Base-by-base conservation (phyloP, 1,139 yeast species). In the Pneumocystis sp. region DNA sequence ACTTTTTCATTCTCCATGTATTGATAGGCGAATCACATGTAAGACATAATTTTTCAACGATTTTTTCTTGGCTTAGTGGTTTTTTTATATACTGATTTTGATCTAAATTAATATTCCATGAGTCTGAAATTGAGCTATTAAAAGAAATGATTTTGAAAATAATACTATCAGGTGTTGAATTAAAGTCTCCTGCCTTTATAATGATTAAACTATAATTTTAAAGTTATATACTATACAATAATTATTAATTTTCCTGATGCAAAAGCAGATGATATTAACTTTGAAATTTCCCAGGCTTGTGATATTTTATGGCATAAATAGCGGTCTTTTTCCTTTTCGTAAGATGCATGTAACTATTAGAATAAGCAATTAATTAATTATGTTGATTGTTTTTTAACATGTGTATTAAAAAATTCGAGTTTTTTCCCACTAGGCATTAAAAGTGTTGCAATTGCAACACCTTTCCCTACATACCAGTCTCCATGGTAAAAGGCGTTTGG, bases 401-500 rank as follows among this genome's bases (percentile, higher is more conserved):
- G 99, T 21, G 96, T 86, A 72, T 91, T 91, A 72, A 93, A 78
- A 8, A 95, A 75, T 17, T 95, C 97, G 63, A 93, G 77, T 19
- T 86, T 89, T 25, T 80, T 75, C 19, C 80, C 79, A 1, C 76
- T 72, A 29, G 74, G 74, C 8, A 87, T 85, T 65, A 78, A 77
- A 61, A 91, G 78, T 17, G 86, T 76, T 0, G 96, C 87, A 1
- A 90, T 85, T 0, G 96, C 88, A 29, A 90, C 82, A 34, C 95
- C 82, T 74, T 93, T 93, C 1, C 99, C 99, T 34, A 95, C 99
- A 70, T 83, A 89, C 96, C 97, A 93, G 74, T 93, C 99, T 39
- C 99, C 99, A 67, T 97, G 78, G 77, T 83, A 87, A 69, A 95
- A 86, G 0, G 98, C 98, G 56, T 91, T 84, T 0, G 97, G 96